Base-by-base conservation (phyloP, 2,329 filamentous ascomycete species). In the Colletotrichum spaethianum region DNA sequence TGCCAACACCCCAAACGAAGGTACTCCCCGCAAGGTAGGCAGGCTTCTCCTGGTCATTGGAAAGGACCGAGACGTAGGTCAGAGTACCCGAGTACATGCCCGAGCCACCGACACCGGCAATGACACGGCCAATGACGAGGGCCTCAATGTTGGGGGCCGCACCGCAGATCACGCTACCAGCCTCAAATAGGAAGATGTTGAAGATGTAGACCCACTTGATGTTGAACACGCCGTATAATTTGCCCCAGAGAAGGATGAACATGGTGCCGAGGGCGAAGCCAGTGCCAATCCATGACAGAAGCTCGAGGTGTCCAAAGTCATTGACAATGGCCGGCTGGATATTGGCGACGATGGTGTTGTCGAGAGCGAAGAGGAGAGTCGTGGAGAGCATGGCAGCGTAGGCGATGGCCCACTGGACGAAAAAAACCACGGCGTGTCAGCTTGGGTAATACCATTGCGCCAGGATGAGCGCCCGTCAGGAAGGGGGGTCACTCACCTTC, bases 111-210 rank as follows among this genome's bases (percentile, higher is more conserved):
- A 82, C 74, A 52, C 84, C 84, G 70, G 80, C 80, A 44, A 85
- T 79, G 20, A 80, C 83, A 38, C 84, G 78, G 16, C 84, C 84
- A n/a, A 85, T 71, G 67, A 88, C 87, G n/a, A 87, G 72, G 28
- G 81, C 81, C 73, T 82, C 75, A 77, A 84, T 84, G 26, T 66
- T 80, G 1, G 80, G 81, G 1, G 83, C 82, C 0, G 77, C 83
- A 38, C 83, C 84, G 63, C 83, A 85, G 4, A 83, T 64, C 9
- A 80, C 77, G 62, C 75, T 78, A 55, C 79, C 79, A 18, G 74
- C 71, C 66, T 76, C 74, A 70, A 80, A 80, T 5, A 77, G n/a
- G 31, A 78, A 26, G 40, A 79, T 61, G 31, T 62, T 61, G n/a
- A 61, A 48, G 61, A 77, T 52, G 42, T 77, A 82, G 1, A 85